These are phyloP conservation scores for Emericellopsis terricola DNA, from an alignment of 495 filamentous ascomycete genomes.

Conservation along the genomic window DNA sequence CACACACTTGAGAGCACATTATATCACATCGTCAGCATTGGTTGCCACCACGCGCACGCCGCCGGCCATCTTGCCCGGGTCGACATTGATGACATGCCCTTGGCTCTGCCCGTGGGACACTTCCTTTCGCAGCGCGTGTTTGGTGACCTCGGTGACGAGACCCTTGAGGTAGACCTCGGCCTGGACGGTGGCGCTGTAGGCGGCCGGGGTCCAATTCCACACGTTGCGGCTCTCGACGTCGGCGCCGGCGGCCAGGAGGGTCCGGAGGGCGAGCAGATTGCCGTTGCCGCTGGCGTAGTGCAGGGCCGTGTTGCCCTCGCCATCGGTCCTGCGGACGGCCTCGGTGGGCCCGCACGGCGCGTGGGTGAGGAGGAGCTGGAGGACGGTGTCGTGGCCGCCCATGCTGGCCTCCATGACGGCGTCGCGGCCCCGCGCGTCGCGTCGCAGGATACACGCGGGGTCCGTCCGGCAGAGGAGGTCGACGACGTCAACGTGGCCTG, in stretches of 20 bases:
- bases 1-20: too few relatives aligned
- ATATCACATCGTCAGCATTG: background rate
- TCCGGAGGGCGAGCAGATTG: constrained; percentile 52
- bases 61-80: constrained; percentile 1
- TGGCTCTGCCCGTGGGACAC: too few relatives aligned
- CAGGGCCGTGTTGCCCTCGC: constrained; percentile 57
- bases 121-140: background rate
- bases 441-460: constrained; percentile 11
- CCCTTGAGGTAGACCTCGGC: constrained; percentile 60
- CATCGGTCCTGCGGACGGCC: constrained; percentile 33
- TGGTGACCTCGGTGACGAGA: constrained; percentile 35
- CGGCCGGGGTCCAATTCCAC: constrained; percentile 53
- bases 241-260: constrained; percentile 36
- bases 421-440: constrained; percentile 37
- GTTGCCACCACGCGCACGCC: background rate
- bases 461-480: constrained; percentile 31
- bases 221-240: constrained; percentile 27
- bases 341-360: constrained; percentile 24
- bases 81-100: too few relatives aligned
- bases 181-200: constrained; percentile 53
- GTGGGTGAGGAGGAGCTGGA: constrained; percentile 40
- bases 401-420: constrained; percentile 38
- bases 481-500: constrained; percentile 41
- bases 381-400: constrained; percentile 36
- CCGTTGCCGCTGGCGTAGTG: constrained; percentile 52